Evolutionary conservation across 495 filamentous ascomycete species (phyloP).

Genomic region (Daldinia vernicosa): DNA sequence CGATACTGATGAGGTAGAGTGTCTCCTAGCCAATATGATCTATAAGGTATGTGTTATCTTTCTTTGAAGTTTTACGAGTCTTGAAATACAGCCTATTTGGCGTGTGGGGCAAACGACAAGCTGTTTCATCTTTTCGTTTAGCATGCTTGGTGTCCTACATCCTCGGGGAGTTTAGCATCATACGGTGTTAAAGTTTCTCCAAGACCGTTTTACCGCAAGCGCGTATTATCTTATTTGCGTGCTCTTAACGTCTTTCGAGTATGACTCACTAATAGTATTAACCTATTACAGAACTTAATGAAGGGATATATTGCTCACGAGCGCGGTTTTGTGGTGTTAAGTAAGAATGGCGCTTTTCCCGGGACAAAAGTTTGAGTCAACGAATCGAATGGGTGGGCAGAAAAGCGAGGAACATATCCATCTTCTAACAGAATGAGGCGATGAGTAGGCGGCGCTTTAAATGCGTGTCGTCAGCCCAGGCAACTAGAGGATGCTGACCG

Average conservation of each 20-base stretch:
- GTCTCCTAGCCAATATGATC: constrained; percentile 90
- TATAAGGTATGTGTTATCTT: constrained; percentile 76
- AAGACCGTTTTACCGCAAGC: background rate
- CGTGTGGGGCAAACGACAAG: background rate
- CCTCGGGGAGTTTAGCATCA: background rate
- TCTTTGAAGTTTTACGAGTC: background rate
- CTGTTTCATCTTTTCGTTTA: background rate
- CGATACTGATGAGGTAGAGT: constrained; percentile 94
- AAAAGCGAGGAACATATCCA: constrained; percentile 2
- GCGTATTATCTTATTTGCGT: background rate
- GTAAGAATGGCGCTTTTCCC: constrained; percentile 90
- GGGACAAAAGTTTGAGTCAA: constrained; percentile 84
- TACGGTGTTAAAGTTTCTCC: background rate
- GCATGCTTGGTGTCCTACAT: background rate
- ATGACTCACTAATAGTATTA: constrained; percentile 37
- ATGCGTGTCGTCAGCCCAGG: constrained; percentile 9
- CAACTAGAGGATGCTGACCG: constrained; percentile 7
- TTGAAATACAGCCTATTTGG: background rate
- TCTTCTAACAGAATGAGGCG: constrained; percentile 7
- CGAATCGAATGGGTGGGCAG: background rate
- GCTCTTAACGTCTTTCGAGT: background rate
- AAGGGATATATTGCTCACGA: constrained; percentile 98
- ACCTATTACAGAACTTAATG: constrained; percentile 75
- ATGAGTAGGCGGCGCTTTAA: constrained; percentile 12
- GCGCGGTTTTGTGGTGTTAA: constrained; percentile 86